These are phyloP conservation scores for Castanopsis chinensis DNA, from an alignment of 306 rosid species.

Conservation along the genomic window DNA sequence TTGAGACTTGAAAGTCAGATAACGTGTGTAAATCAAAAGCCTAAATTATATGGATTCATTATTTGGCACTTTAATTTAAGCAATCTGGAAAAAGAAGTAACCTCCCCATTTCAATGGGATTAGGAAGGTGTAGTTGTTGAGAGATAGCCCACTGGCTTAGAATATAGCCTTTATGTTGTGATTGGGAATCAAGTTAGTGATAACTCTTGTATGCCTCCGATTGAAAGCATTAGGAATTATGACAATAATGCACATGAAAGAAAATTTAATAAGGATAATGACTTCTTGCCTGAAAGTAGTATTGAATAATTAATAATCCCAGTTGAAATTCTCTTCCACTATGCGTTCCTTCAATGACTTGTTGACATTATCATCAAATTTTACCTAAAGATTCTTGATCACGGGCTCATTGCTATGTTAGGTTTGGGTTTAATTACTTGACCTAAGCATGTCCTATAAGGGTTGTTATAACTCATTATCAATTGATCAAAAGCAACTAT, in stretches of 20 bases:
- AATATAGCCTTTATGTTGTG: background rate
- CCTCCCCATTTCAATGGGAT: background rate
- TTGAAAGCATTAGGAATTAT: background rate
- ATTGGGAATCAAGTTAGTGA: background rate
- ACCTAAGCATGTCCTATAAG: too few relatives aligned
- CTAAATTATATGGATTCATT: background rate
- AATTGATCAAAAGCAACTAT: too few relatives aligned
- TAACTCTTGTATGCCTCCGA: background rate
- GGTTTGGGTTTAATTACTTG: too few relatives aligned
- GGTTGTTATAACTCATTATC: too few relatives aligned
- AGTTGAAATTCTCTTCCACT: background rate
- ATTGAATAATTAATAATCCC: background rate
- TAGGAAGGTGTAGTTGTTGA: conserved; percentile 3
- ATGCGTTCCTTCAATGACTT: background rate
- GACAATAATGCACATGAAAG: background rate
- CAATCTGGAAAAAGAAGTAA: background rate
- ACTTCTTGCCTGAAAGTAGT: background rate
- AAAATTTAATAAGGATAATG: background rate
- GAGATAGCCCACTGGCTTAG: background rate
- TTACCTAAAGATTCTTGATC: background rate
- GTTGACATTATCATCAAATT: background rate
- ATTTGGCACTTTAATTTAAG: background rate
- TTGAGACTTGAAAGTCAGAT: background rate
- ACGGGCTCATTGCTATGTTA: too few relatives aligned
- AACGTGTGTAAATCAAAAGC: background rate